A percentile compares a stretch with the other conserved stretches of the same genome.
Conservation (phyloP, 1,284 basidiomycete genomes). For the Porodaedalea pini region DNA sequence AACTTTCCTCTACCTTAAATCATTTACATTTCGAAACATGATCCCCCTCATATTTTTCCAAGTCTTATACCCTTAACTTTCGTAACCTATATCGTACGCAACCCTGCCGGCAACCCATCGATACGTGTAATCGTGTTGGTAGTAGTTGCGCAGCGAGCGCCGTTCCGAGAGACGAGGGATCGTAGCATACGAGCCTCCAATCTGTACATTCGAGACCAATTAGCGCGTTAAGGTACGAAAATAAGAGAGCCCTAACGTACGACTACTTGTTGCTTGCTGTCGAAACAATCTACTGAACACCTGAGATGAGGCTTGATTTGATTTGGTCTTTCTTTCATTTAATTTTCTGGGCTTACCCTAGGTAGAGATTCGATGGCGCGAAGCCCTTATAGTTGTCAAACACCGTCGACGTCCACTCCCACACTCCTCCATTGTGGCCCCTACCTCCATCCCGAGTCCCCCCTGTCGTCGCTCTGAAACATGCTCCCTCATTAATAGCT, state of each 20-base stretch:
- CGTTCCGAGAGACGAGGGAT: conserved; percentile 79
- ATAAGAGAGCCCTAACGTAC: conserved; percentile 51
- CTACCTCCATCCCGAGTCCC: conserved; percentile 41
- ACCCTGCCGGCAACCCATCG: conserved; percentile 70
- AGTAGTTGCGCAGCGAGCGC: conserved; percentile 79
- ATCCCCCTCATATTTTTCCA: too few species aligned
- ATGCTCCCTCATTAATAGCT: too few species aligned
- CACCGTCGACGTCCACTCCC: conserved; percentile 93
- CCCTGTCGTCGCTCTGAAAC: conserved; percentile 66
- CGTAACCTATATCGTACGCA: too few species aligned
- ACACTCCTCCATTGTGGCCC: conserved; percentile 95
- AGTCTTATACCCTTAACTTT: too few species aligned
- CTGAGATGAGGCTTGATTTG: conserved; percentile 32
- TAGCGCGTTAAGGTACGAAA: neutral
- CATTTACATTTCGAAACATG: too few species aligned
- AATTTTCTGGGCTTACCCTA: conserved; percentile 55
- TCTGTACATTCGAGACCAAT: conserved; percentile 38
- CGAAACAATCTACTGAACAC: conserved; percentile 88
- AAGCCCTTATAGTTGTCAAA: conserved; percentile 77
- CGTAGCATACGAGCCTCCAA: conserved; percentile 90
- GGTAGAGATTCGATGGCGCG: conserved; percentile 72
- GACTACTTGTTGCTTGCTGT: conserved; percentile 79
- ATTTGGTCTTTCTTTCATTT: neutral
- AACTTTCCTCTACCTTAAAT: too few species aligned
- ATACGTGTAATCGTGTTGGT: conserved; percentile 74